Conservation (phyloP, 176 grass and related monocot species). For the Zoysia japonica region DNA sequence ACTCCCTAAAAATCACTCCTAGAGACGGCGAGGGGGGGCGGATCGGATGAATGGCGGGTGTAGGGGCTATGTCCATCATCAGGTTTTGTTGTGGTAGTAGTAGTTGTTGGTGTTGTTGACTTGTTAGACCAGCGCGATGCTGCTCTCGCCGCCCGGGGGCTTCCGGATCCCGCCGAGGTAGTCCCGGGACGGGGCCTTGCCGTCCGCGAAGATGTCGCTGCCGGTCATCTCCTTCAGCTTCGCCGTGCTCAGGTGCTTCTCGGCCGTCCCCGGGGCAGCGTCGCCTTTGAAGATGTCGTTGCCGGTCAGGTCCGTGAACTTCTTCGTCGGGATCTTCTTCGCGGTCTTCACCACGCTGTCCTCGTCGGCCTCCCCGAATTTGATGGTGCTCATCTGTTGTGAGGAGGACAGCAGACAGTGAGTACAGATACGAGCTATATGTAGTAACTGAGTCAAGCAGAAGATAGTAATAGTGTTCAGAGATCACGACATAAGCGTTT, state of each 20-base stretch:
- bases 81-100: not conserved
- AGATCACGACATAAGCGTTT: slow-evolving; percentile 46
- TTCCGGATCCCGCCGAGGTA: slow-evolving; percentile 94
- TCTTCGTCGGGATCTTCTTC: slow-evolving; percentile 77
- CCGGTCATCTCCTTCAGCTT: slow-evolving; percentile 94
- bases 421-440: not conserved
- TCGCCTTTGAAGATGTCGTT: slow-evolving; percentile 86
- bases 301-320: slow-evolving; percentile 75
- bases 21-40: slow-evolving; percentile 34
- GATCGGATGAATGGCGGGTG: slow-evolving; percentile 30
- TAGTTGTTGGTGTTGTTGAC: not conserved
- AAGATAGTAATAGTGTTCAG: not conserved
- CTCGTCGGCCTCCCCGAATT: slow-evolving; percentile 61
- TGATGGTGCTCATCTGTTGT: slow-evolving; percentile 57
- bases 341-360: slow-evolving; percentile 74
- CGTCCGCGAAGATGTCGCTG: slow-evolving; percentile 84
- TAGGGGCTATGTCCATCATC: slow-evolving; percentile 59
- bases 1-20: slow-evolving; percentile 55
- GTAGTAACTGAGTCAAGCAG: not conserved
- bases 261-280: slow-evolving; percentile 33
- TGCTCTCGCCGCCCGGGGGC: slow-evolving; percentile 89
- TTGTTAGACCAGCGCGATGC: slow-evolving; percentile 83
- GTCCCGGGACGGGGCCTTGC: slow-evolving; percentile 59
- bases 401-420: not conserved
- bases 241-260: slow-evolving; percentile 77